A percentile compares a stretch with the other conserved stretches of the same genome.
Conservation (phyloP, 2,329 filamentous ascomycete species). For the Cladosporium velox region DNA sequence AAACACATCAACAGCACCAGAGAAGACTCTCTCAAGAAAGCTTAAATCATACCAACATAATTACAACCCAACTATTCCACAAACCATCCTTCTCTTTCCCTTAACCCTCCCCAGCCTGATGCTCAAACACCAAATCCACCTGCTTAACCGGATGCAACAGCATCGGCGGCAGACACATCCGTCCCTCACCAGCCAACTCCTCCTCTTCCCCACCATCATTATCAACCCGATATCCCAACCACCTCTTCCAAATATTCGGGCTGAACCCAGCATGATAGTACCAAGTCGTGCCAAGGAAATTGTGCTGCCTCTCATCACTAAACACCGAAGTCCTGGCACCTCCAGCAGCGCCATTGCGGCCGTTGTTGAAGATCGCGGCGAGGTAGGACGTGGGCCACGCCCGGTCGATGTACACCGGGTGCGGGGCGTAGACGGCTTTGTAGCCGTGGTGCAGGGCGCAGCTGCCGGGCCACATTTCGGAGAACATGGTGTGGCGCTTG, state of each 20-base stretch:
- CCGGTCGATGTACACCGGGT: constrained; percentile 59
- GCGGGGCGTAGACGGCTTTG: constrained; percentile 70
- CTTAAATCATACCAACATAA: not conserved
- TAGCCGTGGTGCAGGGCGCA: constrained; percentile 73
- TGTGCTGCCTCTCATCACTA: constrained; percentile 54
- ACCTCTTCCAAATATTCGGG: constrained; percentile 57
- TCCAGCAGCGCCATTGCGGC: constrained; percentile 53
- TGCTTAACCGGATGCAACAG: constrained; percentile 53
- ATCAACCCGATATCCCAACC: constrained; percentile 57
- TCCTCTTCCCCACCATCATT: constrained; percentile 50
- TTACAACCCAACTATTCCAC: not conserved
- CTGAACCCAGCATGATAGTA: constrained; percentile 57
- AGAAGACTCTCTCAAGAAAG: not conserved
- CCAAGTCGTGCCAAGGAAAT: constrained; percentile 56
- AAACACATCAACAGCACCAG: not conserved
- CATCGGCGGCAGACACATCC: constrained; percentile 51
- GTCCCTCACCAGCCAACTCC: constrained; percentile 47
- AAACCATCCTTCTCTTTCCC: not conserved
- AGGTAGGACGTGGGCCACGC: constrained; percentile 58
- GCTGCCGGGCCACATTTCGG: constrained; percentile 75
- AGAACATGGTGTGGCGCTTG: constrained; percentile 71
- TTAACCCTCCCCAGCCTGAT: constrained; percentile 26
- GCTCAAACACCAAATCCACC: constrained; percentile 47
- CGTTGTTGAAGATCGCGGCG: constrained; percentile 58
- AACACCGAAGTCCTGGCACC: constrained; percentile 53